Evolutionary conservation across 2,329 filamentous ascomycete genomes (phyloP), one percentile per base, ranked within the genome.

Genomic region (Trichoderma citrinoviride): DNA sequence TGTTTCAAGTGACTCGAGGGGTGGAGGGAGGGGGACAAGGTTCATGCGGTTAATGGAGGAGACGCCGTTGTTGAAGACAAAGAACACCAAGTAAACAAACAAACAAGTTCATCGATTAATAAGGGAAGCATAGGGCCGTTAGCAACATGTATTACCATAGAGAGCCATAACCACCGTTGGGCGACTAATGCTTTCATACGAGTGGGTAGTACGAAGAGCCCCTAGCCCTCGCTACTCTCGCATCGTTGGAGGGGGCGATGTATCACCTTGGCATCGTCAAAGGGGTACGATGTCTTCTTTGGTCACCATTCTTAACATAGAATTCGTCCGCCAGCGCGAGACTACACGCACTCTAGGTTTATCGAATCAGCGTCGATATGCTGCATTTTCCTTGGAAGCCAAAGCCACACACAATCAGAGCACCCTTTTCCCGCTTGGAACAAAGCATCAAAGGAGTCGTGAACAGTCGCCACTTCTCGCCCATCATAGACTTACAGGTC

Each of bases 81-180:
- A 57, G 33, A n/a, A 4, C 12, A 5, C 5, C 12, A 37, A 14
- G 33, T 37, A 57, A 57, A 57, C 54, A 57, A 57, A 57, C 54
- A 57, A 33, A 29, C 23, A n/a, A 37, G 0, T 27, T 2, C 7
- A 5, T 33, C 17, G 29, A 14, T 17, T 25, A 12, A 37, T 25
- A 12, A 37, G 33, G 33, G 2, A 10, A 8, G 29, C 29, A 10
- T 10, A 7, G 29, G 8, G 10, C 14, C 10, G 2, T 3, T 12
- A 37, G 33, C 7, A 37, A 14, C 33, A 12, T 37, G 10, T 4
- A 14, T 8, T 37, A 37, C 7, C 7, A 7, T 5, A 29, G 5
- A 29, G 5, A 29, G 7, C 27, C 27, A 7, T 7, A 29, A 3
- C 27, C 7, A 5, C 27, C 29, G 1, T 10, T 2, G 29, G 7